phyloP scores from a whole-genome alignment of 352 stramenopile genomes.

The Globisporangium cederbergense region DNA sequence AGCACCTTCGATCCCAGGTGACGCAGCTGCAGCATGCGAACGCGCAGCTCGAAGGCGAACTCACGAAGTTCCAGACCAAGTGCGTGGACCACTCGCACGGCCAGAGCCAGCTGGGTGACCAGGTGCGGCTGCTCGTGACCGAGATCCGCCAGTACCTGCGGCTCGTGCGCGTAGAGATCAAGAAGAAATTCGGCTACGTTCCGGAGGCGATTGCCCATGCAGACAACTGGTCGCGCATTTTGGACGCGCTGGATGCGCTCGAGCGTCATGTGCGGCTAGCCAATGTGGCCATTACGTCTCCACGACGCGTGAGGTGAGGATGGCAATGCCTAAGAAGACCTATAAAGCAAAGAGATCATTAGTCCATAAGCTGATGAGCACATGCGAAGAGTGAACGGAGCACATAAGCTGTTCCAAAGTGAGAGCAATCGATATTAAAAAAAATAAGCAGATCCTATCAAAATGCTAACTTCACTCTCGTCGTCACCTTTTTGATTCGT shows the following conservation, averaged over 20 bases:
- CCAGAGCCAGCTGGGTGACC: constrained; percentile 34
- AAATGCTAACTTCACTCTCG: constrained; percentile 11
- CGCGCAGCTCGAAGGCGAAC: constrained; percentile 20
- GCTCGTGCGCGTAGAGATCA: constrained; percentile 67
- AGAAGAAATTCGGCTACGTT: constrained; percentile 78
- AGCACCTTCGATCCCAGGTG: constrained; percentile 14
- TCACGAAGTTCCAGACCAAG: constrained; percentile 16
- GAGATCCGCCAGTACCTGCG: constrained; percentile 71
- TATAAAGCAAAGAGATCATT: not conserved
- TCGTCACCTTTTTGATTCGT: constrained; percentile 1
- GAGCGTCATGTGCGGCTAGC: constrained; percentile 15
- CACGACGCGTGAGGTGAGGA: not conserved
- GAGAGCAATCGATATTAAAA: constrained; percentile 13
- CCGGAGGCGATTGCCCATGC: constrained; percentile 68
- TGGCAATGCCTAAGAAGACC: not conserved
- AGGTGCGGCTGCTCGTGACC: constrained; percentile 47
- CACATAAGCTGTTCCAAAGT: not conserved
- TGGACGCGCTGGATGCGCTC: constrained; percentile 54
- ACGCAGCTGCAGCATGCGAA: constrained; percentile 15
- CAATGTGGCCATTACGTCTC: constrained; percentile 3
- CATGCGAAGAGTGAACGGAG: too few species aligned
- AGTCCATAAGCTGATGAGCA: not conserved
- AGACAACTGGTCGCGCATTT: constrained; percentile 54
- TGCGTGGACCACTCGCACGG: constrained; percentile 23
- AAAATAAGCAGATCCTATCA: constrained; percentile 15